Evolutionary conservation across 2,329 filamentous ascomycete species (phyloP).

Genomic region (Ceratocystis destructans): DNA sequence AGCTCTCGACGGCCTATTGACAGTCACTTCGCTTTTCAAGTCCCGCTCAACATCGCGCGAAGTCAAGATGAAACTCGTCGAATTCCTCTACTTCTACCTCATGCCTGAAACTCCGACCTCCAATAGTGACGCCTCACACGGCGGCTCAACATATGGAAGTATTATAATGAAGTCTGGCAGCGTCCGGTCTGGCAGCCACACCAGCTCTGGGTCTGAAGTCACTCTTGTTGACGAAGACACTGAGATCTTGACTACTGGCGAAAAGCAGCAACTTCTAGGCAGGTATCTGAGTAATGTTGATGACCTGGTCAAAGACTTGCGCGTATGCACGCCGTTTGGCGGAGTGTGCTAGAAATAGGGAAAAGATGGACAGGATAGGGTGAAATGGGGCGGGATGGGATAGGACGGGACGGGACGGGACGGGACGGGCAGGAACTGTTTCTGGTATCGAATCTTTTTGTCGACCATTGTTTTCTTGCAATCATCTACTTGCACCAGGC

Average conservation of each 20-base stretch:
- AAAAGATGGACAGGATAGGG: slow-evolving; percentile 21
- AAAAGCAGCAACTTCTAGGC: slow-evolving; percentile 69
- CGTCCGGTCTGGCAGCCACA: slow-evolving; percentile 35
- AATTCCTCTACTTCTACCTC: slow-evolving; percentile 96
- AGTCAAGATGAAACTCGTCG: slow-evolving; percentile 90
- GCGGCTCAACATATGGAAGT: background rate
- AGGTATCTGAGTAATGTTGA: slow-evolving; percentile 70
- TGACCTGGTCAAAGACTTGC: slow-evolving; percentile 70
- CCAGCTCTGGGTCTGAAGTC: slow-evolving; percentile 22
- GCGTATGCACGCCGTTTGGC: slow-evolving; percentile 63
- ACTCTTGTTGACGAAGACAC: slow-evolving; percentile 27
- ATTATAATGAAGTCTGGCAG: slow-evolving; percentile 31
- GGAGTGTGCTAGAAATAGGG: slow-evolving; percentile 31
- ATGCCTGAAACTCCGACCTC: slow-evolving; percentile 70
- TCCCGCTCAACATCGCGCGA: slow-evolving; percentile 70
- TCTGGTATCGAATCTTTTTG: slow-evolving; percentile 20
- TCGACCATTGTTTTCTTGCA: slow-evolving; percentile 19
- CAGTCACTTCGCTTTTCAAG: slow-evolving; percentile 86
- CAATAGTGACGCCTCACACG: slow-evolving; percentile 33
- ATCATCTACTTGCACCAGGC: background rate
- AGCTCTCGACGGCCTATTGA: slow-evolving; percentile 76
- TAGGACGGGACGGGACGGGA: no score
- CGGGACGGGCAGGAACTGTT: no score
- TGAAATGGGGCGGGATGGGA: no score
- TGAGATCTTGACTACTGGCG: slow-evolving; percentile 53